Percentiles rank a stretch among this genome's conserved stretches.
Conservation (phyloP, 257 asterid species). For the Fraxinus quadrangulata region DNA sequence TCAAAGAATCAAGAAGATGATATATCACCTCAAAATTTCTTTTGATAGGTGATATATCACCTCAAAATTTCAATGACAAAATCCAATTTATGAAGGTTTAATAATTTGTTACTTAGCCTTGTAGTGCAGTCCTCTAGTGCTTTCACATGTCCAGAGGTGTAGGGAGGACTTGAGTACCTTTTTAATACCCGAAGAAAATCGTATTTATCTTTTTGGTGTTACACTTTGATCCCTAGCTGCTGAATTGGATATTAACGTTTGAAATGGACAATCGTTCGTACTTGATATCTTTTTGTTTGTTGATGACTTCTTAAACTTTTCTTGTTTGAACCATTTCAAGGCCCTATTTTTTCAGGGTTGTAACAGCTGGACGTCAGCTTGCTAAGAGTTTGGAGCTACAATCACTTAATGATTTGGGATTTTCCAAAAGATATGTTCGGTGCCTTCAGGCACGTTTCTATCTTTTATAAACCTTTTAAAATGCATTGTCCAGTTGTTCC, state of each 20-base stretch:
- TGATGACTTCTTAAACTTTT: background rate
- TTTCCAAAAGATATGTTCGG: constrained; percentile 90
- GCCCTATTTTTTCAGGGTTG: constrained; percentile 58
- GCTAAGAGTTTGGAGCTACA: constrained; percentile 92
- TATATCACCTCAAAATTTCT: background rate
- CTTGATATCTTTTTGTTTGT: background rate
- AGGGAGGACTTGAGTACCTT: constrained; percentile 6
- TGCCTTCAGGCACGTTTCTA: constrained; percentile 77
- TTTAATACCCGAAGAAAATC: background rate
- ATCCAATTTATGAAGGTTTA: constrained; percentile 9
- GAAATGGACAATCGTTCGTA: background rate
- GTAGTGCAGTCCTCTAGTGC: constrained; percentile 3
- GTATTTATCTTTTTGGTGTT: background rate
- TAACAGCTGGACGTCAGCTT: constrained; percentile 96
- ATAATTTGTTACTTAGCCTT: constrained; percentile 15
- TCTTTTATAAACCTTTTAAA: background rate
- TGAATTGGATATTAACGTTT: background rate
- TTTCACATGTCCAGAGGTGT: constrained; percentile 1
- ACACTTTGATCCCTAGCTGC: background rate
- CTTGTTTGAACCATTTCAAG: constrained; percentile 12
- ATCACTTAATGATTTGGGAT: constrained; percentile 92
- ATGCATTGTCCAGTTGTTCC: background rate
- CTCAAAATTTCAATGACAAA: background rate
- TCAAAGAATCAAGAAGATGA: background rate
- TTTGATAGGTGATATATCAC: background rate